phyloP scores from a whole-genome alignment of 148 eudicot genomes.

The Diospyros lotus region DNA sequence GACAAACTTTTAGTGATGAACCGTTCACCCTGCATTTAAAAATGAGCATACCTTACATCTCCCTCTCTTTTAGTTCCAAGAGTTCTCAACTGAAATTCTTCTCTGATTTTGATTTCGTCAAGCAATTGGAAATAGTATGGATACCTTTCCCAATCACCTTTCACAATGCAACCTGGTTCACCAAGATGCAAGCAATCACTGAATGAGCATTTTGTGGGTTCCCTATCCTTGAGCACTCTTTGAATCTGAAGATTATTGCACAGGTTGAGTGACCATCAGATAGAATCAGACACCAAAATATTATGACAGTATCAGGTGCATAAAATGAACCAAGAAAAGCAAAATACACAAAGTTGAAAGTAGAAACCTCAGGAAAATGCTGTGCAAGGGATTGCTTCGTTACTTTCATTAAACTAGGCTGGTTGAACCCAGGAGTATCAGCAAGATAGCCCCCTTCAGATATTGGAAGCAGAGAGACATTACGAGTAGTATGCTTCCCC shows the following conservation, averaged over 20 bases:
- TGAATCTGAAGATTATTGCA: conserved; percentile 41
- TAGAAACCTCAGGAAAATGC: conserved; percentile 82
- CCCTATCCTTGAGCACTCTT: conserved; percentile 46
- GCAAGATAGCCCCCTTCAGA: conserved; percentile 86
- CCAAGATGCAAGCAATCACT: conserved; percentile 84
- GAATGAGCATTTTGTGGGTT: conserved; percentile 61
- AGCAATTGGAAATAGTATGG: conserved; percentile 81
- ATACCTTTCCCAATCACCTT: conserved; percentile 83
- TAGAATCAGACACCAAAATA: not conserved
- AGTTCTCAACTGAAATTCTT: conserved; percentile 83
- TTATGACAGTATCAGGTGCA: not conserved
- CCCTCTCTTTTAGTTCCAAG: conserved; percentile 89
- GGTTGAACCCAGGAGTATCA: conserved; percentile 96
- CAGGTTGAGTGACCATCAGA: conserved; percentile 9
- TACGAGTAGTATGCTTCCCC: conserved; percentile 92
- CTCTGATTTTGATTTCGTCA: conserved; percentile 84
- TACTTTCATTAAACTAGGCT: conserved; percentile 84
- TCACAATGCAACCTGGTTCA: conserved; percentile 74
- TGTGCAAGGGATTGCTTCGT: conserved; percentile 74
- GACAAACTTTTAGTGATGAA: not conserved
- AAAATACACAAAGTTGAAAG: conserved; percentile 14
- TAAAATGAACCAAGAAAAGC: conserved; percentile 1
- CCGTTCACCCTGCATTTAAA: not conserved
- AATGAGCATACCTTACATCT: conserved; percentile 84
- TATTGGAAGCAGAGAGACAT: conserved; percentile 83